Base-by-base conservation (phyloP, 176 grass and related monocot species). In the Canna indica region DNA sequence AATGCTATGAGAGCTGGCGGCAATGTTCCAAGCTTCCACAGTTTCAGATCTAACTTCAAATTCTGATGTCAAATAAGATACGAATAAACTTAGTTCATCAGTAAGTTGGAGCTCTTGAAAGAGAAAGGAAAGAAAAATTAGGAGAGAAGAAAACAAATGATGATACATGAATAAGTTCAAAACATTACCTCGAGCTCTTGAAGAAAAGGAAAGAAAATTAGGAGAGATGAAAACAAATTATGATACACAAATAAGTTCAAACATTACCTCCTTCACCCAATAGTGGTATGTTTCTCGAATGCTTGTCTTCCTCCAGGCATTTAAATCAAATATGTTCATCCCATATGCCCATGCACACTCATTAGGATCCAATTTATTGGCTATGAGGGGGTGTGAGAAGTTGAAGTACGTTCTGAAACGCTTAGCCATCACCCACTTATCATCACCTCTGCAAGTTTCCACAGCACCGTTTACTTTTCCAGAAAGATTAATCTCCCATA, bases 271-370 rank as follows among this genome's bases (percentile, higher is more conserved):
- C 74, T 85, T 92, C 75, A 97, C 79, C 93, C 93, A 97, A 77
- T 87, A 79, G 84, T 92, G 93, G 63, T 89, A 97, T 68, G 83
- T 97, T 44, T 97, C 88, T 83, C 83, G 83, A 75, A 97, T 90
- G 7, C n/a, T 73, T 59, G 88, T 92, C 81, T 90, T 97, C 65
- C 93, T 91, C 93, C 93, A 97, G 54, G 83, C 83, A 64, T 36
- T 83, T 22, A 97, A 79, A 71, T 97, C 88, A 76, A 91, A 91
- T 66, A 97, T 76, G 73, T 97, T 97, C 93, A 97, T 92, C 69
- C 93, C 93, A 31, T 92, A 97, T 1, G 93, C 88, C 93, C 93
- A 97, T 36, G 93, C 93, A 91, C 93, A 97, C 36, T 92, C 93
- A 58, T 69, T 63, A 65, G 88, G 83, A 63, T 97, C 88, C 26